A percentile compares a stretch with the other conserved stretches of the same genome.
Conservation (phyloP, 1,284 basidiomycete species). For the Cutaneotrichosporon mucoides region DNA sequence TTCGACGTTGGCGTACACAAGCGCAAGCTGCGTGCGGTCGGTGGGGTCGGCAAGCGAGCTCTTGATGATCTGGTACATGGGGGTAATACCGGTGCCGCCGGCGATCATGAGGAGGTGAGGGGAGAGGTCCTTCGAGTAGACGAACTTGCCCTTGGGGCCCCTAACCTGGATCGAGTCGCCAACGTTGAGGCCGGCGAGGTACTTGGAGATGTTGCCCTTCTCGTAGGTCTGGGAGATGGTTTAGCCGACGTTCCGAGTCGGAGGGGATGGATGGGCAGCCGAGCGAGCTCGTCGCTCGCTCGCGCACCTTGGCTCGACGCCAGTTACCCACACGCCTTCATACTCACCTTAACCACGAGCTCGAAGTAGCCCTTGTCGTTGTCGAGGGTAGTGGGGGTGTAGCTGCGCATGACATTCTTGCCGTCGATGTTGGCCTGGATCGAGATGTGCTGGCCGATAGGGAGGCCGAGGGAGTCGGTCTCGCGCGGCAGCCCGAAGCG, state of each 20-base stretch:
- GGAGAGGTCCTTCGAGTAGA: conserved; percentile 65
- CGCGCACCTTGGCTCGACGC: no score
- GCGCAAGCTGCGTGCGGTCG: conserved; percentile 74
- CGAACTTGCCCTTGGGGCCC: conserved; percentile 94
- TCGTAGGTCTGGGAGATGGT: conserved; percentile 72
- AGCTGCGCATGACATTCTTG: conserved; percentile 84
- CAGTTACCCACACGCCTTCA: no score
- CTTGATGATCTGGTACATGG: conserved; percentile 93
- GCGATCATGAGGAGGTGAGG: conserved; percentile 93
- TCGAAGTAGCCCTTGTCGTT: conserved; percentile 93
- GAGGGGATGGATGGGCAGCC: no score
- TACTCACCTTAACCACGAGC: conserved; percentile 84
- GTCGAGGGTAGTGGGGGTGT: conserved; percentile 92
- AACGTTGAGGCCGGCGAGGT: conserved; percentile 73
- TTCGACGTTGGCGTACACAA: conserved; percentile 98
- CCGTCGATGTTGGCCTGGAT: conserved; percentile 87
- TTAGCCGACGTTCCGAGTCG: neutral
- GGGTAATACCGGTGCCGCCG: conserved; percentile 89
- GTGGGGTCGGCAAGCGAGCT: conserved; percentile 78
- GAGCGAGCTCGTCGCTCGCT: no score
- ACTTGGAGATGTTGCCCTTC: conserved; percentile 91
- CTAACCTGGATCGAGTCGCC: conserved; percentile 85
- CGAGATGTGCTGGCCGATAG: conserved; percentile 95
- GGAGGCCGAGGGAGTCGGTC: conserved; percentile 82
- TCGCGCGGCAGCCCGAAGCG: conserved; percentile 76